These are phyloP conservation scores for Microthlaspi erraticum DNA, from an alignment of 345 rosid species.

Conservation along the genomic window DNA sequence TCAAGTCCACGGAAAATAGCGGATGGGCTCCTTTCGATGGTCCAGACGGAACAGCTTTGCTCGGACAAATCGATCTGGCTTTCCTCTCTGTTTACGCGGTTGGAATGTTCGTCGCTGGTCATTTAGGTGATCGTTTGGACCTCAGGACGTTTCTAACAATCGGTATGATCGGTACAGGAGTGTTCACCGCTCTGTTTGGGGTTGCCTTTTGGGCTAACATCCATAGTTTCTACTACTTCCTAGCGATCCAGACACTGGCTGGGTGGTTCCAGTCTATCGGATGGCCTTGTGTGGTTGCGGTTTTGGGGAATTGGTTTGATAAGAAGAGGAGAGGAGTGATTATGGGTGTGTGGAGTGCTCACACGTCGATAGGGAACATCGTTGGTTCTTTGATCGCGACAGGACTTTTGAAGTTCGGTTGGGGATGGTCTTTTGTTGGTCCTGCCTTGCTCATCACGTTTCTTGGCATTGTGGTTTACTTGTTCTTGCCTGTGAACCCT, in stretches of 20 bases:
- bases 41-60: conserved; percentile 70
- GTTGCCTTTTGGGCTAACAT: conserved; percentile 79
- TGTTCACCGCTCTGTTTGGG: conserved; percentile 80
- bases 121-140: conserved; percentile 82
- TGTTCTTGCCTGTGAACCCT: conserved; percentile 78
- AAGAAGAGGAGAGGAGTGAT: conserved; percentile 87
- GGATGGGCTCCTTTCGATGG: conserved; percentile 93
- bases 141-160: conserved; percentile 71
- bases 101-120: conserved; percentile 90
- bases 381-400: conserved; percentile 81
- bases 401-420: conserved; percentile 73
- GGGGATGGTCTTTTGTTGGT: conserved; percentile 96
- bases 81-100: conserved; percentile 75
- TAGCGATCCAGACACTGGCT: conserved; percentile 68
- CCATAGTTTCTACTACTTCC: conserved; percentile 68
- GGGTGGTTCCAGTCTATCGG: conserved; percentile 95
- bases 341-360: conserved; percentile 98
- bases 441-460: conserved; percentile 74
- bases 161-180: conserved; percentile 89
- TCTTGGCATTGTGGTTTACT: conserved; percentile 63
- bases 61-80: conserved; percentile 82
- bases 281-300: conserved; percentile 98
- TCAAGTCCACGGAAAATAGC: conserved; percentile 42
- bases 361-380: conserved; percentile 89
- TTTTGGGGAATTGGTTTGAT: conserved; percentile 92